These are phyloP conservation scores for Pestalotiopsis sp. DNA, from an alignment of 2,329 filamentous ascomycete genomes.

Conservation along the genomic window DNA sequence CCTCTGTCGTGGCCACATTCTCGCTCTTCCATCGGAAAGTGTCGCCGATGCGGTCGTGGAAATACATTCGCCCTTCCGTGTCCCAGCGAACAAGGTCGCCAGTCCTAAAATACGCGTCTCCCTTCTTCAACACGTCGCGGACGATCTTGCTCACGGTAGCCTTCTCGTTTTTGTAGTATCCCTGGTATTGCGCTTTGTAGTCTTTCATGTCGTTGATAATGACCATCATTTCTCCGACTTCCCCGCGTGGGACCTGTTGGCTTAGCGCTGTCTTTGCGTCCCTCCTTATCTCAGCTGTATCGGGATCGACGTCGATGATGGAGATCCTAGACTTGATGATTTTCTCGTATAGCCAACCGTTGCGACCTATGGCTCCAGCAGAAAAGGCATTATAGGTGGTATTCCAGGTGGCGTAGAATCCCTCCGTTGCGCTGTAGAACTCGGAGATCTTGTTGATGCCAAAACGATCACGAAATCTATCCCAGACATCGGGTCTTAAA, in stretches of 20 bases:
- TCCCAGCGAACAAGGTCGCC: slow-evolving; percentile 81
- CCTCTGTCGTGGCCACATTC: slow-evolving; percentile 81
- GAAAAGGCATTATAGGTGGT: slow-evolving; percentile 69
- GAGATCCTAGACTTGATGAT: slow-evolving; percentile 52
- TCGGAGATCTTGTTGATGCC: slow-evolving; percentile 72
- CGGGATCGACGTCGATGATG: slow-evolving; percentile 70
- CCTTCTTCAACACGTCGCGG: slow-evolving; percentile 69
- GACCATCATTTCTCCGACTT: slow-evolving; percentile 76
- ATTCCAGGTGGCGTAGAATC: slow-evolving; percentile 70
- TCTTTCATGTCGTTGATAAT: slow-evolving; percentile 66
- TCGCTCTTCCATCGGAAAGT: slow-evolving; percentile 82
- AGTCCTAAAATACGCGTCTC: slow-evolving; percentile 80
- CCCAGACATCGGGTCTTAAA: slow-evolving; percentile 82
- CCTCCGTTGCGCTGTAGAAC: slow-evolving; percentile 81
- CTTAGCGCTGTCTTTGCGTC: slow-evolving; percentile 71
- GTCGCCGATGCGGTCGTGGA: slow-evolving; percentile 78
- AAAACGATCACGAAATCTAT: slow-evolving; percentile 78
- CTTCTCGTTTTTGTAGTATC: slow-evolving; percentile 74
- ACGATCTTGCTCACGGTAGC: slow-evolving; percentile 75
- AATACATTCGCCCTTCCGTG: slow-evolving; percentile 70
- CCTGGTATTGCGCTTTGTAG: slow-evolving; percentile 68
- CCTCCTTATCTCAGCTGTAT: slow-evolving; percentile 67
- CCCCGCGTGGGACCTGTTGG: slow-evolving; percentile 53
- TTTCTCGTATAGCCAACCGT: slow-evolving; percentile 60
- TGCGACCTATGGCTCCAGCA: slow-evolving; percentile 76